Evolutionary conservation across 352 stramenopile species (phyloP), one percentile per base, ranked within the genome.

Genomic region (Globisporangium viniferum): DNA sequence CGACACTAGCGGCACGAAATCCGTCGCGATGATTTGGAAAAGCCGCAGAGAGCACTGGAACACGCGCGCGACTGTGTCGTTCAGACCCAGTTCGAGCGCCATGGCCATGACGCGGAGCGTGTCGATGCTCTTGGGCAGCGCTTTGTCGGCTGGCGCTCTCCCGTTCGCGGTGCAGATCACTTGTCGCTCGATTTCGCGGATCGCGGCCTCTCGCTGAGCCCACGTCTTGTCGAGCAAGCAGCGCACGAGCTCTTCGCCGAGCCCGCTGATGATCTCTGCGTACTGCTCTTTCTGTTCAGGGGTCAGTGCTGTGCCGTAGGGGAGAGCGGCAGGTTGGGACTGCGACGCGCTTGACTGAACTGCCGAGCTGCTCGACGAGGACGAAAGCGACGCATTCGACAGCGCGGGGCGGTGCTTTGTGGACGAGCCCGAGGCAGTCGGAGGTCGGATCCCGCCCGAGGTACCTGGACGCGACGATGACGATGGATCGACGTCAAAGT

Each of bases 191-290:
- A 94, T 79, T 46, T 93, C 85, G 5, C 87, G 85, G 29, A 94
- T 73, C 2, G 85, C 87, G 6, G 84, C 82, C 53, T 94, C 87
- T 2, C 87, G 78, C 24, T 90, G 85, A 20, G 87, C 80, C 87
- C 87, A 94, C 2, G 79, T 82, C 24, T 94, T 94, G 66, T 94
- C 87, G 1, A 94, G 68, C 6, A 94, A 63, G 69, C 87, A 94
- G 1, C 87, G 83, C n/a, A 92, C 82, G 0, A 94, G 68, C 9
- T 82, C 73, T 64, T 93, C 87, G 5, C 85, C 85, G 36, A 94
- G 83, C 4, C 71, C 80, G 12, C 82, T 55, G 10, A 94, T 85
- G 44, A 93, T 75, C 15, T 65, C 66, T 0, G 75, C 59, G 44
- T 84, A 86, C n/a, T 80, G 67, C 9, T 73, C 67, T 36, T 82